These are phyloP conservation scores for Chamaenerion angustifolium DNA, from an alignment of 345 rosid genomes.

Conservation along the genomic window DNA sequence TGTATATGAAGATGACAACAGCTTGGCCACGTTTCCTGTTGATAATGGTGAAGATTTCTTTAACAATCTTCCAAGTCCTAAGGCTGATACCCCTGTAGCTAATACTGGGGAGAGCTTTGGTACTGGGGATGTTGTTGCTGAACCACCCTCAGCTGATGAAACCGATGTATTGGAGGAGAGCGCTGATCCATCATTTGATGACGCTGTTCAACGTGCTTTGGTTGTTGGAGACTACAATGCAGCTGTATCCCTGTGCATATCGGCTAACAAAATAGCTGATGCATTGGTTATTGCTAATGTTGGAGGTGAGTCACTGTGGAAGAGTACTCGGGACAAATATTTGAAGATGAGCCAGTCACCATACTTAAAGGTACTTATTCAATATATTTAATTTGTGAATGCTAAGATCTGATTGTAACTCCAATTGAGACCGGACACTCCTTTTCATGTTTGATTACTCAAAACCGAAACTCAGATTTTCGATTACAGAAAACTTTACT, in stretches of 20 bases:
- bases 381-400: too few relatives aligned
- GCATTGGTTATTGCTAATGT: constrained; percentile 95
- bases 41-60: constrained; percentile 98
- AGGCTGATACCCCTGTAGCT: constrained; percentile 56
- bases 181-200: constrained; percentile 64
- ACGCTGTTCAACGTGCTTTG: constrained; percentile 75
- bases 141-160: constrained; percentile 29
- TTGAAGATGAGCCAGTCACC: constrained; percentile 68
- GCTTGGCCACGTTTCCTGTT: constrained; percentile 31
- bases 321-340: constrained; percentile 75
- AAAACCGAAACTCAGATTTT: too few relatives aligned
- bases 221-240: constrained; percentile 91
- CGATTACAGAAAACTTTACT: too few relatives aligned
- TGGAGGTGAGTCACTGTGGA: constrained; percentile 88
- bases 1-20: constrained; percentile 28
- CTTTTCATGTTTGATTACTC: too few relatives aligned
- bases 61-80: constrained; percentile 85
- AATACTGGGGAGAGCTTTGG: constrained; percentile 30
- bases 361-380: constrained; percentile 51
- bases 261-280: constrained; percentile 82
- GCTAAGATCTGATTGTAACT: too few relatives aligned
- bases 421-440: too few relatives aligned
- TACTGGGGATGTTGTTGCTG: constrained; percentile 26
- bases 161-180: constrained; percentile 43
- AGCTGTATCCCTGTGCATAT: constrained; percentile 77